These are phyloP conservation scores for Zizania latifolia DNA, from an alignment of 176 grass and related monocot genomes.

Conservation along the genomic window DNA sequence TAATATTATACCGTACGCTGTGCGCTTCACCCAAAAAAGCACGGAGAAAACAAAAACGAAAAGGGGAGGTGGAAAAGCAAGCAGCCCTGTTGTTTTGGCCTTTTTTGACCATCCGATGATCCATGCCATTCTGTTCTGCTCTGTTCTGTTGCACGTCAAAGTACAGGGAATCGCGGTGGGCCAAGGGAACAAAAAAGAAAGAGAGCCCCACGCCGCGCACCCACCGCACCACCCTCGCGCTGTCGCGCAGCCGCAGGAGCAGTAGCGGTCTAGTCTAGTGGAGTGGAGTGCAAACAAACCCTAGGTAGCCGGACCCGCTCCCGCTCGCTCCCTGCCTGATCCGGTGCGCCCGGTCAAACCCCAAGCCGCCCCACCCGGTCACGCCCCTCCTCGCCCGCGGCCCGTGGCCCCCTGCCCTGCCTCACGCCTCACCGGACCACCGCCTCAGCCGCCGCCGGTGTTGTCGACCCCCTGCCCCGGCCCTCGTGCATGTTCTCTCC, in stretches of 20 bases:
- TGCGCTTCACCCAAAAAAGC: neutral
- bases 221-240: too few species aligned
- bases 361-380: slow-evolving; percentile 22
- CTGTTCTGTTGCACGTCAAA: slow-evolving; percentile 19
- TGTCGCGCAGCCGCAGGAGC: too few species aligned
- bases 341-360: slow-evolving; percentile 44
- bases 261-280: neutral
- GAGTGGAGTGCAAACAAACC: slow-evolving; percentile 32
- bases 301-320: slow-evolving; percentile 40
- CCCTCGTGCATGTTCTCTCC: too few species aligned
- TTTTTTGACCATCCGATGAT: slow-evolving; percentile 33
- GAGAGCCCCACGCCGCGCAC: neutral
- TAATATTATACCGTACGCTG: too few species aligned
- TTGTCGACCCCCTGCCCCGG: neutral
- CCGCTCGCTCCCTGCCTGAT: slow-evolving; percentile 7
- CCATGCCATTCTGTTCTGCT: neutral
- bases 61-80: neutral
- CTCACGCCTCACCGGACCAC: neutral
- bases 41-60: neutral
- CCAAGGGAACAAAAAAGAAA: slow-evolving; percentile 23
- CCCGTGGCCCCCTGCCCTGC: slow-evolving; percentile 8
- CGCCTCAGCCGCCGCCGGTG: neutral
- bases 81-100: slow-evolving; percentile 9
- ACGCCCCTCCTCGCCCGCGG: slow-evolving; percentile 5
- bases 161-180: slow-evolving; percentile 51